Evolutionary conservation across 495 filamentous ascomycete genomes (phyloP), one percentile per base, ranked within the genome.

Genomic region (Daldinia concentrica): DNA sequence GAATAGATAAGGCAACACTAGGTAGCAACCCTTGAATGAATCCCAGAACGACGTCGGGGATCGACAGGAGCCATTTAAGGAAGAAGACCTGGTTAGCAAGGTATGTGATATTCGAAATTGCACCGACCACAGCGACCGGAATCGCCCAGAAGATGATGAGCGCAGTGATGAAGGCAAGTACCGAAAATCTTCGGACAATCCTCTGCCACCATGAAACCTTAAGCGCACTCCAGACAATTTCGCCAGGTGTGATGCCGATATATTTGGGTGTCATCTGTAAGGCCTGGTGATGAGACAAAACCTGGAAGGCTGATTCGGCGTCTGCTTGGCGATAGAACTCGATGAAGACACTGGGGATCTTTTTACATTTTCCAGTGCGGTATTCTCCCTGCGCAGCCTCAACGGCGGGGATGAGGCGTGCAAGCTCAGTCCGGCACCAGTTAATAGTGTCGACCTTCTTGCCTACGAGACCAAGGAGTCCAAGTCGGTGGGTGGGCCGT

Each of bases 81-180:
- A 87, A 97, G n/a, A 79, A 84, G 63, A 92, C 80, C 22, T 76
- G 84, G 7, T 84, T 61, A 27, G 83, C 85, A 48, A 99, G 81
- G 58, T 83, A 86, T 74, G 86, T 84, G 78, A 98, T 88, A 79
- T 99, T 96, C 64, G 94, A 97, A 74, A 99, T 91, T 17, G 86
- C 68, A 83, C 92, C 95, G 61, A 98, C 93, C 62, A 93, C 84
- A 22, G 90, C 92, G 36, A 97, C 93, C 3, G 95, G 95, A 65
- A 99, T 92, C 4, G 93, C 92, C 93, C 94, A 98, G 86, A 99
- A 98, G 75, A 99, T 86, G 76, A 98, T 93, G 80, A 98, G 79
- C 22, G 86, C 92, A 27, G 81, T 76, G 59, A 98, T 89, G 77
- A 95, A 91, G 54, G 83, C 87, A 50, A 90, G 80, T 11, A 92